Conservation (phyloP, 768 basidiomycete genomes). For the Mycena rebaudengoi region DNA sequence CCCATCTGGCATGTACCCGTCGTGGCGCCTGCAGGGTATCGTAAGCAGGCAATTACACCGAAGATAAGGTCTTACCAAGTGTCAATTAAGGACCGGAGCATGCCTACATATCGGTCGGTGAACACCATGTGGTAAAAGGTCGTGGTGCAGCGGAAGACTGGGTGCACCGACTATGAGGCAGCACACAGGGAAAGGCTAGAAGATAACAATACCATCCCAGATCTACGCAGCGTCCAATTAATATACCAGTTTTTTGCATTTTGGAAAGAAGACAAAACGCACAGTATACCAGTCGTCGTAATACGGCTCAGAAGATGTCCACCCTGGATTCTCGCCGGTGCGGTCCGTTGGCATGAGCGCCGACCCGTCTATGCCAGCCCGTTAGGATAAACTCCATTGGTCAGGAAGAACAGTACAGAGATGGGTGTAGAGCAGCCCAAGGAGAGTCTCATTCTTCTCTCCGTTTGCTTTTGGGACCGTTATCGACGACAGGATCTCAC, state of each 20-base stretch:
- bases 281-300: constrained; percentile 4
- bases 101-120: constrained; percentile 6
- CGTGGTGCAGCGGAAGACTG: constrained; percentile 8
- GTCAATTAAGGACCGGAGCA: constrained; percentile 4
- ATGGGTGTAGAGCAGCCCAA: constrained; percentile 5
- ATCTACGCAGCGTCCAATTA: too few relatives aligned
- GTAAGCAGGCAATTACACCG: background rate
- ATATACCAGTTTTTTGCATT: too few relatives aligned
- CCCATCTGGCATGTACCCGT: constrained; percentile 1
- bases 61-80: background rate
- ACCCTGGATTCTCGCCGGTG: constrained; percentile 6
- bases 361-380: background rate
- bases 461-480: constrained; percentile 1
- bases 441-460: background rate
- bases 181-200: too few relatives aligned
- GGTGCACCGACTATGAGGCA: too few relatives aligned
- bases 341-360: constrained; percentile 6
- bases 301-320: background rate
- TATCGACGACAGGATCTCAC: constrained; percentile 1
- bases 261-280: background rate
- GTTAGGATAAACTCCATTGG: background rate
- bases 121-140: constrained; percentile 4
- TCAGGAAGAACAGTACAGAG: background rate
- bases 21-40: background rate
- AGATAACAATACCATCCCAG: constrained; percentile 2